phyloP scores from a whole-genome alignment of 352 stramenopile genomes.

The Globisporangium takayamanum region DNA sequence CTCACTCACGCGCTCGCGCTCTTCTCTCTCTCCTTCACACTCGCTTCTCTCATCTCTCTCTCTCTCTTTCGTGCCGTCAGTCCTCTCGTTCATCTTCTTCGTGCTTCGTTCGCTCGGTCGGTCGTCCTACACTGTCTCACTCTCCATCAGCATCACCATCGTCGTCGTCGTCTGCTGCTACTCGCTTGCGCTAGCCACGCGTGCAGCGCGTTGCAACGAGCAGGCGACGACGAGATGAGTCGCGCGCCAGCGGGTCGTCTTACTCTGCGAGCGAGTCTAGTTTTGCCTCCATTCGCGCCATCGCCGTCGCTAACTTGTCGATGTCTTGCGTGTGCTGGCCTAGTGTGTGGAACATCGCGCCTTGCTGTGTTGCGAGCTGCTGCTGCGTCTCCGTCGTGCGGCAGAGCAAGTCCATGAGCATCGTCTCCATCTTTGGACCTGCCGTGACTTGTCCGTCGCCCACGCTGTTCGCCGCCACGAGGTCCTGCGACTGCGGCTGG shows the following conservation, averaged over 20 bases:
- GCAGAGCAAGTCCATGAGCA: conserved; percentile 86
- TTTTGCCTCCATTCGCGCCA: conserved; percentile 88
- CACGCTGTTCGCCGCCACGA: conserved; percentile 67
- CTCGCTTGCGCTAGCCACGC: too few relatives aligned
- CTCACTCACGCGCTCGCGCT: neutral
- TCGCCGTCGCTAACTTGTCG: conserved; percentile 78
- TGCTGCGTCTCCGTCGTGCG: conserved; percentile 86
- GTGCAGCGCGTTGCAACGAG: too few relatives aligned
- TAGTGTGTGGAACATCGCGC: conserved; percentile 88
- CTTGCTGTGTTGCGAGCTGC: conserved; percentile 86
- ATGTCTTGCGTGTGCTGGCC: conserved; percentile 86
- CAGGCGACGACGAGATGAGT: neutral
- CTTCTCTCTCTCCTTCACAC: conserved; percentile 2
- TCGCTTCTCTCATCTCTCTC: neutral
- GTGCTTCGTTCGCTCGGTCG: neutral
- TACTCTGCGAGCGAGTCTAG: conserved; percentile 80
- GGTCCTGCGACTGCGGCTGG: conserved; percentile 53
- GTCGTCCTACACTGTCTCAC: neutral
- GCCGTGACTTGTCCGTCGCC: conserved; percentile 78
- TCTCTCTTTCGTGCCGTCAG: neutral
- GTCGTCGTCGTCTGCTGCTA: too few relatives aligned
- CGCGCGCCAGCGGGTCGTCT: conserved; percentile 5
- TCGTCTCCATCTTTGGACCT: conserved; percentile 87
- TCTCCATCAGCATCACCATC: too few relatives aligned
- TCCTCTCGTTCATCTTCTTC: neutral